These are phyloP conservation scores for Karstenula rhodostoma DNA, from an alignment of 2,329 filamentous ascomycete genomes.

Conservation along the genomic window DNA sequence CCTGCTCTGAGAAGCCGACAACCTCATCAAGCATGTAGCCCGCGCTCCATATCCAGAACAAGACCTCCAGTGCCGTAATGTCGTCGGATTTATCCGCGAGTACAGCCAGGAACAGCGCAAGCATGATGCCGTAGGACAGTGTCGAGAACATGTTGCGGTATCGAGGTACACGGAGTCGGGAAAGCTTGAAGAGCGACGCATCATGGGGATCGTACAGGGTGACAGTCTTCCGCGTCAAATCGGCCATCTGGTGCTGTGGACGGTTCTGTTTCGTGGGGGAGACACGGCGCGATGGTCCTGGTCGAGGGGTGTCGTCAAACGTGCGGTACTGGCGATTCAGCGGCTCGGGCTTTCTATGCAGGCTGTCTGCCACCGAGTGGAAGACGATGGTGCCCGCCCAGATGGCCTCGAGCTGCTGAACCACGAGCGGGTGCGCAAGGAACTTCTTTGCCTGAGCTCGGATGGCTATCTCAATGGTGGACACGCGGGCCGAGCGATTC, in stretches of 20 bases:
- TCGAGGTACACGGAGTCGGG: constrained; percentile 85
- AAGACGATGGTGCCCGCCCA: constrained; percentile 97
- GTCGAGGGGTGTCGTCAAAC: constrained; percentile 31
- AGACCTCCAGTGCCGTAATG: constrained; percentile 83
- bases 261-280: constrained; percentile 32
- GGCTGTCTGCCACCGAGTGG: constrained; percentile 83
- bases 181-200: constrained; percentile 90
- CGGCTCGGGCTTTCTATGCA: constrained; percentile 70
- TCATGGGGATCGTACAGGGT: constrained; percentile 89
- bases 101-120: constrained; percentile 85
- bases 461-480: constrained; percentile 91
- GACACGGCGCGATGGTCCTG: constrained; percentile 40
- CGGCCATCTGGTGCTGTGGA: constrained; percentile 31
- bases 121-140: constrained; percentile 82
- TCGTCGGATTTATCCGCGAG: constrained; percentile 76
- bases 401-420: constrained; percentile 95
- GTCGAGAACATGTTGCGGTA: constrained; percentile 93
- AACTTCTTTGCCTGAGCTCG: constrained; percentile 92
- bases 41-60: constrained; percentile 98
- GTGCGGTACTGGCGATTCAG: constrained; percentile 30
- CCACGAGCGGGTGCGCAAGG: constrained; percentile 86
- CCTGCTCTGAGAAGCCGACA: constrained; percentile 95
- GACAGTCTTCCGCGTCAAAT: constrained; percentile 73
- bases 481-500: constrained; percentile 75
- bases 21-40: constrained; percentile 97